Conservation (phyloP, 73 alveolate species). For the Effrenium voratum region DNA sequence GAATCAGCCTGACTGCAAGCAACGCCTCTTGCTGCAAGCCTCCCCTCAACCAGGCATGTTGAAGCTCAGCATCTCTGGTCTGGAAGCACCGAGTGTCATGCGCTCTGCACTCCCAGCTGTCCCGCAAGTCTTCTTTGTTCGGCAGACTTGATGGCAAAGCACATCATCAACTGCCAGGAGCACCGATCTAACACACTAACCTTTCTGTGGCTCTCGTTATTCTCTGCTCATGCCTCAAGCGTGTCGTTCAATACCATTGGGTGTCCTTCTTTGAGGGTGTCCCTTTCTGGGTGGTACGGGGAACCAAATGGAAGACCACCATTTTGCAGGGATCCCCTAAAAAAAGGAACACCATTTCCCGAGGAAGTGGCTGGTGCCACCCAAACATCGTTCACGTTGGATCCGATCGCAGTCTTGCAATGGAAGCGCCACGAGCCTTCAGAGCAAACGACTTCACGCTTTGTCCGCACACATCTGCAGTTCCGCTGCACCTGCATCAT, state of each 20-base stretch:
- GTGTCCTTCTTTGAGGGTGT: too few species aligned
- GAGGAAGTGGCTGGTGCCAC: too few species aligned
- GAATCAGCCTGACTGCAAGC: background rate
- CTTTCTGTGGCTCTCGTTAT: too few species aligned
- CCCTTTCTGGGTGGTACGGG: too few species aligned
- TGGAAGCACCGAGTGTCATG: background rate
- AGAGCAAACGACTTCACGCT: constrained; percentile 51
- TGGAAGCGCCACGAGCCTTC: constrained; percentile 36
- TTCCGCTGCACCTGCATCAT: constrained; percentile 60
- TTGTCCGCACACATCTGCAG: constrained; percentile 57
- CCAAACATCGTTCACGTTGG: too few species aligned
- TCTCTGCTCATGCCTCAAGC: too few species aligned
- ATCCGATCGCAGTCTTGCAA: too few species aligned
- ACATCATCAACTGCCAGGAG: constrained; percentile 61
- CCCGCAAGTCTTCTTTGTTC: constrained; percentile 93
- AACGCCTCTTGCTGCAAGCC: background rate
- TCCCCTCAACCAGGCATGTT: background rate
- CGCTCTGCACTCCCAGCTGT: background rate
- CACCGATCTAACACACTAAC: too few species aligned
- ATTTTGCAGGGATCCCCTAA: too few species aligned
- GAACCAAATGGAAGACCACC: too few species aligned
- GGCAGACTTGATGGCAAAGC: constrained; percentile 62
- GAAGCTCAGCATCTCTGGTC: background rate
- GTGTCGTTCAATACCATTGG: too few species aligned
- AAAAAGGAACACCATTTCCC: too few species aligned